Percentiles rank a stretch among this genome's conserved stretches.
These are phyloP conservation scores for Trichoderma sp. DNA, from an alignment of 2,329 filamentous ascomycete genomes.

Conservation along the genomic window DNA sequence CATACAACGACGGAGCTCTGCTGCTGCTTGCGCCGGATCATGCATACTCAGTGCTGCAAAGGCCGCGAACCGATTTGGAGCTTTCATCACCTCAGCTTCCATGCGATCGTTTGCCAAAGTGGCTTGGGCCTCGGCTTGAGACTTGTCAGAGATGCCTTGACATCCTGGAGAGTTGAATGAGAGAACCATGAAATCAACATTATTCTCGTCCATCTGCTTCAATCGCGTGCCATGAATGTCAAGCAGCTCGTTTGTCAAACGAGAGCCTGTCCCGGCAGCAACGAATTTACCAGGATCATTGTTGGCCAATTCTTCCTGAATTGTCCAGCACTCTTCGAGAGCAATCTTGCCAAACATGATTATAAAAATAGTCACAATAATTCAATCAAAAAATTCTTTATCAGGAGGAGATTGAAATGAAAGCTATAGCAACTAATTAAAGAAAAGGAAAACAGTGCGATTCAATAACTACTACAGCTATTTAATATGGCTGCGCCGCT, in stretches of 20 bases:
- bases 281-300: constrained; percentile 58
- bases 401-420: not conserved
- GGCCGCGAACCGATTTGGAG: constrained; percentile 45
- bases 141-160: constrained; percentile 45
- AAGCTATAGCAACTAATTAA: not conserved
- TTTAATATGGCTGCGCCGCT: not conserved
- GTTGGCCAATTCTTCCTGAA: constrained; percentile 58
- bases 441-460: not conserved
- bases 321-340: constrained; percentile 61
- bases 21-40: constrained; percentile 50
- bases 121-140: constrained; percentile 40
- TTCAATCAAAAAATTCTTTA: not conserved
- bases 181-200: constrained; percentile 52
- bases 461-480: not conserved
- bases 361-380: not conserved
- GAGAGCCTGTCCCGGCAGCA: constrained; percentile 26
- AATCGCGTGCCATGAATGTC: constrained; percentile 44
- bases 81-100: constrained; percentile 40
- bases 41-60: constrained; percentile 56
- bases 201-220: constrained; percentile 46
- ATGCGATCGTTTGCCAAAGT: constrained; percentile 47
- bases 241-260: constrained; percentile 46
- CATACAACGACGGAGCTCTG: constrained; percentile 55
- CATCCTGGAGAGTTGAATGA: constrained; percentile 52
- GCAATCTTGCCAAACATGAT: constrained; percentile 61